Base-by-base conservation (phyloP, 148 eudicot genomes). In the Camellia lanceoleosa region DNA sequence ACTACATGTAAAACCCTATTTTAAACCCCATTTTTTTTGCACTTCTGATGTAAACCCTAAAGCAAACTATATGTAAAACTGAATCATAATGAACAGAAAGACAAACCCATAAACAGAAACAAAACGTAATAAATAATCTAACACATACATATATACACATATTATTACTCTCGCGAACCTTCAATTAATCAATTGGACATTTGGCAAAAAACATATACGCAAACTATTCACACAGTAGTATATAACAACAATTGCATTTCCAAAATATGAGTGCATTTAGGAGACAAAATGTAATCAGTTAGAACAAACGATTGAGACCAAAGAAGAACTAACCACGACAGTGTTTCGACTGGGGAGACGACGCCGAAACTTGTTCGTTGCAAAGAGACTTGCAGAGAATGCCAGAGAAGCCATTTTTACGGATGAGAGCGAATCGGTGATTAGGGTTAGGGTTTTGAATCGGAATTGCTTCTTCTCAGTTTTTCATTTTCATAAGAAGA, bases 341-440 rank as follows among this genome's bases (percentile, higher is more conserved):
- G 49, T 55, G 75, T 66, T 78, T 72, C 49, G 46, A 20, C 61
- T 0, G 42, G 61, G 30, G 49, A 81, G 20, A 7, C 77, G 56
- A 78, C 52, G 54, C 3, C 56, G 56, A 18, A 51, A 42, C 58
- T 84, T 80, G 76, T 74, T 77, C 2, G 80, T 52, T 3, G 75
- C 20, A 11, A 71, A 15, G n/a, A 81, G 78, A 78, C 13, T 84
- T 41, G 71, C 81, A 7, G 75, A 61, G 77, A 77, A 81, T 2
- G 81, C 66, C 77, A 78, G 42, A 68, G 82, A 79, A 14, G 84
- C 87, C 87, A 84, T 84, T 42, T 42, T n/a, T 59, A 7, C 14
- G 15, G 9, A 12, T 9, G 15, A 60, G 5, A 75, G 23, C 38
- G 16, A 19, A 43, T 10, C n/a, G 18, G 16, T 16, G 71, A 51